phyloP scores from a whole-genome alignment of 2,329 filamentous ascomycete genomes.

The Clonostachys rosea region DNA sequence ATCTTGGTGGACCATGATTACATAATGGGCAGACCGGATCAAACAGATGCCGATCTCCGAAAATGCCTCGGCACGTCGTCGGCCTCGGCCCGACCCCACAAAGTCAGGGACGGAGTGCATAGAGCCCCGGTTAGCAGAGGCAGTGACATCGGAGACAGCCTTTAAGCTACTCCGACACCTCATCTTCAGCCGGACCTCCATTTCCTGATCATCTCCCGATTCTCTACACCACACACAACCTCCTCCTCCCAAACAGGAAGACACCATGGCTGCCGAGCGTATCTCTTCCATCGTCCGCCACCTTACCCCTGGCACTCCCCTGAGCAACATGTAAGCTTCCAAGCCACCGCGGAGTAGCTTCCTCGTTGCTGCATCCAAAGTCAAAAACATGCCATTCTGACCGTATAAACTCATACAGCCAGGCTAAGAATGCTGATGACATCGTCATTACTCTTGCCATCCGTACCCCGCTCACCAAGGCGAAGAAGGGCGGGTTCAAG shows the following conservation, averaged over 20 bases:
- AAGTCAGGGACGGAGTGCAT: too few species aligned
- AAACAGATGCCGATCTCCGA: too few species aligned
- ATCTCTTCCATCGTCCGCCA: slow-evolving; percentile 86
- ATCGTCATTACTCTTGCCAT: slow-evolving; percentile 92
- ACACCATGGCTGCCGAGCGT: slow-evolving; percentile 75
- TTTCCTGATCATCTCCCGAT: not conserved
- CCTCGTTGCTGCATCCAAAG: not conserved
- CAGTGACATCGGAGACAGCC: too few species aligned
- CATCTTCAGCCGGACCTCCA: too few species aligned
- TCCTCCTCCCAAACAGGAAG: not conserved
- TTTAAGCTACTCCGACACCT: too few species aligned
- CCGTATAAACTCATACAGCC: slow-evolving; percentile 42
- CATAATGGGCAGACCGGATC: too few species aligned
- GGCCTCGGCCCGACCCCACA: too few species aligned
- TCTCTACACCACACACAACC: not conserved
- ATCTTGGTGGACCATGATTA: too few species aligned
- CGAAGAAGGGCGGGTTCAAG: slow-evolving; percentile 89
- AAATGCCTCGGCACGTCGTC: too few species aligned
- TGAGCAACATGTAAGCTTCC: slow-evolving; percentile 69
- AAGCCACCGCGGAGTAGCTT: not conserved
- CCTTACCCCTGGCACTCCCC: slow-evolving; percentile 66
- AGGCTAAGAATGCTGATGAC: slow-evolving; percentile 91
- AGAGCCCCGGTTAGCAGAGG: too few species aligned
- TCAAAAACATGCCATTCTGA: too few species aligned
- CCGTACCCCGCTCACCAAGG: slow-evolving; percentile 86